Evolutionary conservation across 306 rosid species (phyloP), one percentile per base, ranked within the genome.

Genomic region (Vicia faba): DNA sequence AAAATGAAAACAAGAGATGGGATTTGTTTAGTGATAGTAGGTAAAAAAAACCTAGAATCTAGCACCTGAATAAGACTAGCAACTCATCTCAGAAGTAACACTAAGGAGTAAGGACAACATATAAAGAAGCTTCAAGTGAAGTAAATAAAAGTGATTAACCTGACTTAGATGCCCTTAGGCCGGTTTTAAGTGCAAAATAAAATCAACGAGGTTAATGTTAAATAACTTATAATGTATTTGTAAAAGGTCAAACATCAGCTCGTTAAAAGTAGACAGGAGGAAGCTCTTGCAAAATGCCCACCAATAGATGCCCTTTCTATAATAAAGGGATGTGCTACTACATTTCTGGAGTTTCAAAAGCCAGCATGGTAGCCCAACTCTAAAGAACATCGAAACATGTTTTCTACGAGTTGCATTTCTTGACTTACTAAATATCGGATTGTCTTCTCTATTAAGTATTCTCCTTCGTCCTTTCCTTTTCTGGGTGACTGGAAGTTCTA

Each of bases 91-190:
- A 3, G 64, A 58, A 58, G 64, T 58, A 58, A 14, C 11, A 57
- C 13, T 57, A 31, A 58, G 44, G 44, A 58, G 13, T 57, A 8
- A 33, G 25, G n/a, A 58, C 44, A 33, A 58, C 44, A 58, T 58
- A 14, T 14, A 14, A 14, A 58, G 44, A 58, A 31, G 43, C 43
- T 29, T 57, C 41, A 55, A 2, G 0, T 55, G 39, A 28, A 55
- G 62, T 13, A 7, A 2, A 57, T 57, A 57, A 57, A 56, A 28
- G 62, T 29, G 19, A 57, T 57, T 57, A 14, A 13, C 41, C 23
- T 3, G 41, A 57, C 31, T 57, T 57, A 28, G 62, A 29, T 28
- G 23, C 41, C 62, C 41, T 29, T 8, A 57, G 29, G 12, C 23
- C 1, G 11, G 41, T 54, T 7, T 29, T 29, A 7, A 56, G 41